These are phyloP conservation scores for Jacaranda mimosifolia DNA, from an alignment of 257 asterid genomes.

Conservation along the genomic window DNA sequence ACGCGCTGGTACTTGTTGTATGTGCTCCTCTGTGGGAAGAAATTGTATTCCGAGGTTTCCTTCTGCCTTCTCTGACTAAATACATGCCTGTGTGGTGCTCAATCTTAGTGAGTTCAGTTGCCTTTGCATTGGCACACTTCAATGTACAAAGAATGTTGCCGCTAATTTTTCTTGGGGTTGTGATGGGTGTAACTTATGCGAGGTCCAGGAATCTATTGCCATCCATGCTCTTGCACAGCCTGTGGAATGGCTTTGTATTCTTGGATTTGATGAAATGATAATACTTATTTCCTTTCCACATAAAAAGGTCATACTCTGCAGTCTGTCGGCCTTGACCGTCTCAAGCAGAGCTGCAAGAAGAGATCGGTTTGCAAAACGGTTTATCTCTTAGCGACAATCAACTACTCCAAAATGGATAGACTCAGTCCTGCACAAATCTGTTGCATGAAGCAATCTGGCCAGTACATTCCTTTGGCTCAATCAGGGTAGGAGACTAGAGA, in stretches of 20 bases:
- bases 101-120: constrained; percentile 79
- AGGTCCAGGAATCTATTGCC: constrained; percentile 91
- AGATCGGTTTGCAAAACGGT: background rate
- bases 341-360: constrained; percentile 4
- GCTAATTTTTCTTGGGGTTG: constrained; percentile 86
- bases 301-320: background rate
- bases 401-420: constrained; percentile 18
- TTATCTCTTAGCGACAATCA: background rate
- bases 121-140: constrained; percentile 93
- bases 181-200: constrained; percentile 87
- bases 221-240: constrained; percentile 86
- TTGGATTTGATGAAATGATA: constrained; percentile 88
- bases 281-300: constrained; percentile 15
- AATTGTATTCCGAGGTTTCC: constrained; percentile 90
- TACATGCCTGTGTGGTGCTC: constrained; percentile 99
- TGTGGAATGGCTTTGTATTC: constrained; percentile 97
- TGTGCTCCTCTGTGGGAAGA: constrained; percentile 99
- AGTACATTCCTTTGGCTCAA: constrained; percentile 23
- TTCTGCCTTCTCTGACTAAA: constrained; percentile 88
- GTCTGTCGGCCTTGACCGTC: background rate
- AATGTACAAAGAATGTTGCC: constrained; percentile 97
- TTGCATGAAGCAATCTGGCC: constrained; percentile 13
- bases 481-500: constrained; percentile 17
- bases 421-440: background rate
- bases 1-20: constrained; percentile 83